Percentiles rank a stretch among this genome's conserved stretches.
phyloP scores from a whole-genome alignment of 2,329 filamentous ascomycete genomes.

The Cladophialophora bantiana region DNA sequence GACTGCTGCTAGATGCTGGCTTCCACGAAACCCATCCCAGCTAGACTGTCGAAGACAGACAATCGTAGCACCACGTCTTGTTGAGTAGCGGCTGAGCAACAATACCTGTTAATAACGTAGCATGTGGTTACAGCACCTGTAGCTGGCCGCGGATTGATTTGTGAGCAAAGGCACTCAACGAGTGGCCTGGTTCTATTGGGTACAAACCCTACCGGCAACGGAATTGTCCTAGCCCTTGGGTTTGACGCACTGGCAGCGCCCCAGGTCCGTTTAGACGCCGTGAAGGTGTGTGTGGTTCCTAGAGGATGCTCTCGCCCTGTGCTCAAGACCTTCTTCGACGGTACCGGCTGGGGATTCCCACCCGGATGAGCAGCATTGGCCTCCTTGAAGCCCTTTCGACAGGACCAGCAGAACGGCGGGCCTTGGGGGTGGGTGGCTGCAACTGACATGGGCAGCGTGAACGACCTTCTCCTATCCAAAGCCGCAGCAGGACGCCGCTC shows the following conservation, averaged over 20 bases:
- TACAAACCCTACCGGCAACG: not conserved
- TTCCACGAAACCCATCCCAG: constrained; percentile 10
- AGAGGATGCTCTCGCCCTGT: constrained; percentile 19
- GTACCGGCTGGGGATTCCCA: constrained; percentile 14
- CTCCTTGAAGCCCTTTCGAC: constrained; percentile 20
- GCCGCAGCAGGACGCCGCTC: constrained; percentile 1
- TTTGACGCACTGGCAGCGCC: constrained; percentile 18
- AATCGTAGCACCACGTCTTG: constrained; percentile 29
- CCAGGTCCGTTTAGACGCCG: constrained; percentile 14
- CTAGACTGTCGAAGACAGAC: constrained; percentile 9
- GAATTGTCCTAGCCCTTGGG: constrained; percentile 10
- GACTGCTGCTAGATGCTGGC: constrained; percentile 12
- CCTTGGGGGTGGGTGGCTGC: constrained; percentile 16
- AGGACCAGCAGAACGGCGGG: constrained; percentile 14
- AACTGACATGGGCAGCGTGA: constrained; percentile 21
- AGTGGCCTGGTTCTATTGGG: constrained; percentile 19
- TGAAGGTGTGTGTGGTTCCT: not conserved
- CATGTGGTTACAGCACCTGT: constrained; percentile 26
- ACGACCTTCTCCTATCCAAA: not conserved
- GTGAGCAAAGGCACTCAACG: constrained; percentile 27
- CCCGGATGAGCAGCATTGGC: constrained; percentile 8
- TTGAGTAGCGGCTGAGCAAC: constrained; percentile 25
- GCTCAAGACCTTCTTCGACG: constrained; percentile 9
- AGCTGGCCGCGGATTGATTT: constrained; percentile 32
- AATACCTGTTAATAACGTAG: constrained; percentile 23